Evolutionary conservation across 2,329 filamentous ascomycete species (phyloP), one percentile per base, ranked within the genome.

Genomic region (Coniochaeta ligniaria): DNA sequence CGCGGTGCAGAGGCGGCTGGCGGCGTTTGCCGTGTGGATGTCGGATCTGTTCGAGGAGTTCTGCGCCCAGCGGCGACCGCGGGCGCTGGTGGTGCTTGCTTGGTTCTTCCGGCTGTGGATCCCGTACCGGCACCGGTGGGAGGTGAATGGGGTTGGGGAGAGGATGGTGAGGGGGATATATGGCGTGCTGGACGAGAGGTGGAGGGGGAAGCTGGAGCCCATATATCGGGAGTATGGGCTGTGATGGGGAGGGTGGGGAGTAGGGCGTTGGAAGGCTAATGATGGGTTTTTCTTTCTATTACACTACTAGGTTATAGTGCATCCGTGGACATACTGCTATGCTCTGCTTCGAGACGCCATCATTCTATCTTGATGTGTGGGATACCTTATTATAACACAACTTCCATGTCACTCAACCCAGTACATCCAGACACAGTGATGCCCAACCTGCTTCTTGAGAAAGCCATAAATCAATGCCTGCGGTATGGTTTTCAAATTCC

Each of bases 71-170:
- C 67, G 70, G 22, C 67, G 73, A 20, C 73, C 73, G 1, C 68
- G 74, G 11, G 74, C 73, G 14, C 65, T 76, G 59, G 72, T 75
- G 14, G 64, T 73, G 8, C 60, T 75, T n/a, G 74, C 74, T 2
- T 72, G 74, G 58, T 75, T 75, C 64, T 75, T 76, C 71, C 61
- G 72, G 17, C 61, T 74, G 11, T 75, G 73, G 73, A 60, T 76
- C 2, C 65, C 69, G 5, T 71, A 70, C 35, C 70, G 72, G 17
- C 63, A 72, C 60, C 59, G 73, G 45, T 75, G 73, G 73, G 66
- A 75, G 62, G 67, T 75, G 35, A 73, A 73, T 20, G 65, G 64
- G 55, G 71, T 73, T 6, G 74, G 74, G 24, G 70, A 71, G 60
- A 65, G 69, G 61, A 73, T 75, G 65, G 70, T 75, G 59, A 66